Evolutionary conservation across 2,329 filamentous ascomycete species (phyloP), one percentile per base, ranked within the genome.

Genomic region (Talaromyces funiculosus): DNA sequence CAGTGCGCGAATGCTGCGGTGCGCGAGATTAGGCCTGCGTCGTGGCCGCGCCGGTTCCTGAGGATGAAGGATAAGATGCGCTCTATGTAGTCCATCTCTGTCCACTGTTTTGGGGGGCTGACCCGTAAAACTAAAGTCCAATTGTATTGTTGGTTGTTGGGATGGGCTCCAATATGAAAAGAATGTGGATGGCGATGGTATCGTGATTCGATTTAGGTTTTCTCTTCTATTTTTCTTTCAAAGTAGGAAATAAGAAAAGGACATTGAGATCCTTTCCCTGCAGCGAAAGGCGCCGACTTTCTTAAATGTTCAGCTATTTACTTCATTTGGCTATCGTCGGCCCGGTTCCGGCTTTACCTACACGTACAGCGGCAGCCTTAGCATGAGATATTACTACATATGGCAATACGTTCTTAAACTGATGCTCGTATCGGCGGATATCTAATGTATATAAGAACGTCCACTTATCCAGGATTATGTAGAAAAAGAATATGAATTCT

Each of bases 1-100:
- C 29, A 9, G 35, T 56, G 18, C 18, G 42, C 29, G 43, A 61
- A 61, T 33, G 53, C 26, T 12, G 38, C 38, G 33, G 59, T 40
- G 26, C 56, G 56, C 16, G 35, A 29, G n/a, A 61, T 35, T 14
- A 61, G 26, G 33, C 53, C 59, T 20, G 31, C 58, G 22, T 60
- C 58, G 40, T 54, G 58, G 29, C 51, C 58, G 2, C 51, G 49
- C 1, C 49, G 49, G 16, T 43, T 37, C n/a, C 35, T 22, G 8
- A 60, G 51, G 31, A 38, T 35, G 26, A 42, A 60, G 16, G 58
- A 42, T 2, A 56, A 7, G 22, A 38, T n/a, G 9, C 58, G 53
- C 33, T 60, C 53, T 20, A 61, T 40, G 24, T 53, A 57, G 31
- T 37, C 59, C 53, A 57, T 61, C 26, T 26, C n/a, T 24, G 37